phyloP scores from a whole-genome alignment of 2,329 filamentous ascomycete species.

The Curvularia eragrostidis region DNA sequence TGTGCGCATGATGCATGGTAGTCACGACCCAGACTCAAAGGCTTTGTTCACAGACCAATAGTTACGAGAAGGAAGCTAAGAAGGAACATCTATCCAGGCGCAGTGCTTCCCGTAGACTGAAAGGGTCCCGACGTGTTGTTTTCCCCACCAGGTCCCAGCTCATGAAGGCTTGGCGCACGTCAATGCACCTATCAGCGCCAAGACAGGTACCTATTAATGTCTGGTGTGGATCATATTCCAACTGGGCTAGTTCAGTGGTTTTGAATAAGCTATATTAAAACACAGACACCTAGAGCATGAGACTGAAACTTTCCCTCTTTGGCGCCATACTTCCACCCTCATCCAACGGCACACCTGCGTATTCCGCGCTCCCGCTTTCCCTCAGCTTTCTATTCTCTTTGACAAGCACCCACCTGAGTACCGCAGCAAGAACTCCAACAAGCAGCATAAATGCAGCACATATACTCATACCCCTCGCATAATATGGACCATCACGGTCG shows the following conservation, averaged over 20 bases:
- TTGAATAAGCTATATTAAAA: background rate
- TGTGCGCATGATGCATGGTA: constrained; percentile 8
- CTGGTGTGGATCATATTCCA: background rate
- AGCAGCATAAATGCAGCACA: constrained; percentile 60
- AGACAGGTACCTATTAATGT: background rate
- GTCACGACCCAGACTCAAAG: background rate
- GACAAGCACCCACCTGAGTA: constrained; percentile 52
- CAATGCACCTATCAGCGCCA: constrained; percentile 4
- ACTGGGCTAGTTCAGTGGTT: background rate
- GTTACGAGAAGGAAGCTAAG: background rate
- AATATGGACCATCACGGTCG: constrained; percentile 57
- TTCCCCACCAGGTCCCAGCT: constrained; percentile 1
- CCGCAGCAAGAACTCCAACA: constrained; percentile 53
- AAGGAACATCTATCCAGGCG: constrained; percentile 1
- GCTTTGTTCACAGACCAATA: background rate
- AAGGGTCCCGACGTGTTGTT: constrained; percentile 8
- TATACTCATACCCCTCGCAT: constrained; percentile 57
- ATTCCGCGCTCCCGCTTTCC: constrained; percentile 22
- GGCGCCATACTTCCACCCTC: constrained; percentile 24
- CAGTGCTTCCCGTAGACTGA: background rate
- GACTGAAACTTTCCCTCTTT: constrained; percentile 33
- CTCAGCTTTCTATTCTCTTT: constrained; percentile 35
- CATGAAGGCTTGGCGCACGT: constrained; percentile 15
- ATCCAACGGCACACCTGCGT: constrained; percentile 38
- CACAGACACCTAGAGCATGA: constrained; percentile 33